Evolutionary conservation across 768 basidiomycete genomes (phyloP).

Genomic region (Amyloporia xantha): DNA sequence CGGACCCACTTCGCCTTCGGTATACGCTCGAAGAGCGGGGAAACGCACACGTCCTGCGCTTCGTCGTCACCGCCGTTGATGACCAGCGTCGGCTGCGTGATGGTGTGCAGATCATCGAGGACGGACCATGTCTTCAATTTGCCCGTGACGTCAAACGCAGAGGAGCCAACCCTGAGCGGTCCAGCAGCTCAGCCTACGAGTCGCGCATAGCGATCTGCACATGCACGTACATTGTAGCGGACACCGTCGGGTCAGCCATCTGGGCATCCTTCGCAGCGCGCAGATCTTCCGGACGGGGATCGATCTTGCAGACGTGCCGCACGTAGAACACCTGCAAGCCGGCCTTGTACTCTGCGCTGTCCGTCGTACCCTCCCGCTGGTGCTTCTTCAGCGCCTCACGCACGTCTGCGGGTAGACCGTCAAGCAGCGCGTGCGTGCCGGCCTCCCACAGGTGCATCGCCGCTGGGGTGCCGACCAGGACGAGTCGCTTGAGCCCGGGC

Average conservation of each 20-base stretch:
- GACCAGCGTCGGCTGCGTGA: slow-evolving; percentile 28
- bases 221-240: slow-evolving; percentile 29
- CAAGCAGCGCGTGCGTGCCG: slow-evolving; percentile 23
- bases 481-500: slow-evolving; percentile 25
- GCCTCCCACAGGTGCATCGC: slow-evolving; percentile 25
- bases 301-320: not conserved
- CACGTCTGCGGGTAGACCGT: slow-evolving; percentile 28
- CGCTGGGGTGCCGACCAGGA: slow-evolving; percentile 24
- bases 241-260: slow-evolving; percentile 30
- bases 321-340: not conserved
- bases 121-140: slow-evolving; percentile 42
- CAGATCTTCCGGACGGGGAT: slow-evolving; percentile 21
- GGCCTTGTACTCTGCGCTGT: not conserved
- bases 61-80: slow-evolving; percentile 38
- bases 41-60: slow-evolving; percentile 31
- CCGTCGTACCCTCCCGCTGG: slow-evolving; percentile 4
- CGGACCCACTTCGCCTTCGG: slow-evolving; percentile 37
- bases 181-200: too few relatives aligned
- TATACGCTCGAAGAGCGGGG: slow-evolving; percentile 34
- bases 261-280: slow-evolving; percentile 17
- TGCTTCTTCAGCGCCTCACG: slow-evolving; percentile 13
- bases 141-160: slow-evolving; percentile 33
- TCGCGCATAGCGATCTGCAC: too few relatives aligned
- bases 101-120: slow-evolving; percentile 35
- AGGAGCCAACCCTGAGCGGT: slow-evolving; percentile 25